phyloP scores from a whole-genome alignment of 768 basidiomycete species.

The Rossbeevera mucosa region DNA sequence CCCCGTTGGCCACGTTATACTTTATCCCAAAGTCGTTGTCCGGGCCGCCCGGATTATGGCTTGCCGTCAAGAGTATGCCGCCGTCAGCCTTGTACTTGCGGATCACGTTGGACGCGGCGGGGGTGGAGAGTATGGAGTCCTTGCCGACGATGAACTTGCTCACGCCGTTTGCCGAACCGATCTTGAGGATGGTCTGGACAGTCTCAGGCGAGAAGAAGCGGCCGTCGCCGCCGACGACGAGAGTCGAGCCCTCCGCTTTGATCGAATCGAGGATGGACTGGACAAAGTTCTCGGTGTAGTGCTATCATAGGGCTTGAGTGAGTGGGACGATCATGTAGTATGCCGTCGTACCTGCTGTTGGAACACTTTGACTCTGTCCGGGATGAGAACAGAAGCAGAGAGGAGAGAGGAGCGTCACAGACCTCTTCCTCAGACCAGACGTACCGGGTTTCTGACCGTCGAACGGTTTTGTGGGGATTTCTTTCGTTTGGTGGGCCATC shows the following conservation, averaged over 20 bases:
- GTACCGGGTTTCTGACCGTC: constrained; percentile 98
- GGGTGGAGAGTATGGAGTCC: constrained; percentile 90
- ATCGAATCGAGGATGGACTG: constrained; percentile 93
- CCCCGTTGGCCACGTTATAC: constrained; percentile 97
- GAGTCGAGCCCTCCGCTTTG: constrained; percentile 68
- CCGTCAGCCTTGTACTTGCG: constrained; percentile 94
- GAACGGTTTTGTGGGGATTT: constrained; percentile 78
- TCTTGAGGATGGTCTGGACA: constrained; percentile 87
- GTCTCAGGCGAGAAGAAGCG: constrained; percentile 85
- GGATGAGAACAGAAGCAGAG: constrained; percentile 20
- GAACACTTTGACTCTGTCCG: constrained; percentile 88
- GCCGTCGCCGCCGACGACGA: constrained; percentile 97
- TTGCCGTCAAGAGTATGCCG: constrained; percentile 94
- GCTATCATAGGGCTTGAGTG: constrained; percentile 43
- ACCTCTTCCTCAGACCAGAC: constrained; percentile 96
- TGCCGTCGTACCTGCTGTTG: constrained; percentile 84
- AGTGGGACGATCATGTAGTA: background rate
- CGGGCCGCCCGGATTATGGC: constrained; percentile 98
- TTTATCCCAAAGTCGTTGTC: constrained; percentile 99
- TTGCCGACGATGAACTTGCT: constrained; percentile 89
- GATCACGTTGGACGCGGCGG: constrained; percentile 94
- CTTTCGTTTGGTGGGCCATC: constrained; percentile 52
- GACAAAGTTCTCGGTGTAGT: constrained; percentile 99
- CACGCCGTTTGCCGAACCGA: constrained; percentile 93
- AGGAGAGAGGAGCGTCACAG: constrained; percentile 3